A percentile compares a stretch with the other conserved stretches of the same genome.
Evolutionary conservation across 1,284 basidiomycete genomes (phyloP).

Genomic region (Cryptococcus depauperatus): DNA sequence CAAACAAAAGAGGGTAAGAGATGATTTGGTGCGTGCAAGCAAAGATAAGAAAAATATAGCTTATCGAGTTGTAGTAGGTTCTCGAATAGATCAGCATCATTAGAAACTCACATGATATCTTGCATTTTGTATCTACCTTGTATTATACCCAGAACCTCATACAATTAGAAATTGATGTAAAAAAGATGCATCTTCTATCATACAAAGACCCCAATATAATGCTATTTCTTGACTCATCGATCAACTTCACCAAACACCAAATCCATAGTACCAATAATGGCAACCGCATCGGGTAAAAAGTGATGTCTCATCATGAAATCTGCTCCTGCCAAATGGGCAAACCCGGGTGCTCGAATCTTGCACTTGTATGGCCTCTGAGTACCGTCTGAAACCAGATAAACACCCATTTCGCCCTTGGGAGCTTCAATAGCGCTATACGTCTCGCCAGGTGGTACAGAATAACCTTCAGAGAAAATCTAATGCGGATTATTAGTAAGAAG

Average conservation of each 20-base stretch:
- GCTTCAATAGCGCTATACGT: conserved; percentile 97
- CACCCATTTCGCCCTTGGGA: conserved; percentile 97
- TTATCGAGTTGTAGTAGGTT: too few relatives aligned
- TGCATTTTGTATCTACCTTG: too few relatives aligned
- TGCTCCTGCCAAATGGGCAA: conserved; percentile 81
- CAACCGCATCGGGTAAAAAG: conserved; percentile 83
- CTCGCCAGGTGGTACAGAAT: conserved; percentile 93
- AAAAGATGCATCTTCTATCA: conserved; percentile 4
- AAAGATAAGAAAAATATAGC: too few relatives aligned
- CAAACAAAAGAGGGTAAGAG: too few relatives aligned
- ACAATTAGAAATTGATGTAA: not conserved
- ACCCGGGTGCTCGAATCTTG: conserved; percentile 88
- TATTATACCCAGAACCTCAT: too few relatives aligned
- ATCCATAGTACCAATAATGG: conserved; percentile 89
- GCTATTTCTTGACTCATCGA: conserved; percentile 24
- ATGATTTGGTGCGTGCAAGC: too few relatives aligned
- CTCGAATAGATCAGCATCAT: too few relatives aligned
- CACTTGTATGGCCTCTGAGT: conserved; percentile 87
- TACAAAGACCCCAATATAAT: conserved; percentile 3
- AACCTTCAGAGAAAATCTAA: conserved; percentile 90
- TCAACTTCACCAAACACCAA: conserved; percentile 65
- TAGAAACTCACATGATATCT: too few relatives aligned
- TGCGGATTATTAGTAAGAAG: too few relatives aligned
- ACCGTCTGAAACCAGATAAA: conserved; percentile 90
- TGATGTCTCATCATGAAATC: conserved; percentile 84